A percentile compares a stretch with the other conserved stretches of the same genome.
These are phyloP conservation scores for Hypoxylon sp. DNA, from an alignment of 2,329 filamentous ascomycete genomes.

Conservation along the genomic window DNA sequence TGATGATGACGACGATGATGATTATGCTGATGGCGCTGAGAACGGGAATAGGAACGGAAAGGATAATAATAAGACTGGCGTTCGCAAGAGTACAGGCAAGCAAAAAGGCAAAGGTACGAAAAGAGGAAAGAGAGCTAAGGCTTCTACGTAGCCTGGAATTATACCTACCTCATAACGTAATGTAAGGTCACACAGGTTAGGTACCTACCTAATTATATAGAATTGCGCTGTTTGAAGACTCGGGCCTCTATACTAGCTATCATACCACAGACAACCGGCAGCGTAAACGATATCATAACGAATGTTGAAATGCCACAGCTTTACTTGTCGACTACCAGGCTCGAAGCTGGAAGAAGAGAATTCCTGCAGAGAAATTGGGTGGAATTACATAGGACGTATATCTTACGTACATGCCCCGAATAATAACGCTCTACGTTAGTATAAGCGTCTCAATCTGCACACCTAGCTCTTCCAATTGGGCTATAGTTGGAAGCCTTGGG, in stretches of 20 bases:
- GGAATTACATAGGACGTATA: not conserved
- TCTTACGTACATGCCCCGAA: not conserved
- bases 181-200: not conserved
- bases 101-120: conserved; percentile 37
- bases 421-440: not conserved
- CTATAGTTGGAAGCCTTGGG: not conserved
- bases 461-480: not conserved
- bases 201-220: not conserved
- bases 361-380: not conserved
- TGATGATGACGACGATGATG: conserved; percentile 45
- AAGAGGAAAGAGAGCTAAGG: conserved; percentile 52
- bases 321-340: not conserved
- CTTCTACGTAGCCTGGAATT: conserved; percentile 32
- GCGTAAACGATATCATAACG: not conserved
- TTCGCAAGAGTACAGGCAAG: conserved; percentile 33
- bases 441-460: not conserved
- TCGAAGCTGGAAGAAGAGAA: too few species aligned
- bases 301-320: too few species aligned
- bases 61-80: conserved; percentile 32
- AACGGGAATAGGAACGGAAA: conserved; percentile 31
- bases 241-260: not conserved
- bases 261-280: too few species aligned
- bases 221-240: conserved; percentile 5
- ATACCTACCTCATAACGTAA: not conserved
- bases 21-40: conserved; percentile 35